phyloP scores from a whole-genome alignment of 2,329 filamentous ascomycete species.

The Pseudogymnoascus verrucosus region DNA sequence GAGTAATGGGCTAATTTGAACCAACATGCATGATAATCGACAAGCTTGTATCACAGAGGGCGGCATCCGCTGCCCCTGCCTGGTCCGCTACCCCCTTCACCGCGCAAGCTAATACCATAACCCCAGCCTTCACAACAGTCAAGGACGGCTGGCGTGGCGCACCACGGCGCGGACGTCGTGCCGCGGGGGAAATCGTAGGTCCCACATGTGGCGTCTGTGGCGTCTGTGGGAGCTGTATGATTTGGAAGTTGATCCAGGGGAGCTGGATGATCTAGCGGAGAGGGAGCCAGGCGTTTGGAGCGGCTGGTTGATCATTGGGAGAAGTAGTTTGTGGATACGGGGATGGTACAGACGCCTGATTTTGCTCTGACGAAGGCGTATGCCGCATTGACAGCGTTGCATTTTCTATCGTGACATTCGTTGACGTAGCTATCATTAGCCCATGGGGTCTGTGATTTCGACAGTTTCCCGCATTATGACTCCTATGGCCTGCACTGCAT shows the following conservation, averaged over 20 bases:
- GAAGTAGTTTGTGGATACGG: not conserved
- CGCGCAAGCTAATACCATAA: no score
- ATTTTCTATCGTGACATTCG: not conserved
- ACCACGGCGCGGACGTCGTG: not conserved
- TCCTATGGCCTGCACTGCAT: no score
- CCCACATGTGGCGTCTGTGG: not conserved
- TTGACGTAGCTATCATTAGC: not conserved
- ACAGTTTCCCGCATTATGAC: not conserved
- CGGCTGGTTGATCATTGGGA: not conserved
- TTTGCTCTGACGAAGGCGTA: not conserved
- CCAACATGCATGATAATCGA: no score
- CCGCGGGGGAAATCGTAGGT: no score
- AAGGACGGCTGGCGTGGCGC: not conserved
- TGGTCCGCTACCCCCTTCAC: no score
- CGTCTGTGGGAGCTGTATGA: not conserved
- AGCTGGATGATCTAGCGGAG: not conserved
- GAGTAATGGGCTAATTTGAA: no score
- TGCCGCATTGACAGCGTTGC: not conserved
- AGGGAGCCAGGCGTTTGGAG: not conserved
- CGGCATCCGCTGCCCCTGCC: no score
- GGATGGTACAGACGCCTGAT: not conserved
- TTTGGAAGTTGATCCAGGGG: not conserved
- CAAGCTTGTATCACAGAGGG: no score
- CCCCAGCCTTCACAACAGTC: not conserved
- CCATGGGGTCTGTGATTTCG: not conserved